These are phyloP conservation scores for Chalciporus sp. DNA, from an alignment of 1,284 basidiomycete genomes.

Conservation along the genomic window DNA sequence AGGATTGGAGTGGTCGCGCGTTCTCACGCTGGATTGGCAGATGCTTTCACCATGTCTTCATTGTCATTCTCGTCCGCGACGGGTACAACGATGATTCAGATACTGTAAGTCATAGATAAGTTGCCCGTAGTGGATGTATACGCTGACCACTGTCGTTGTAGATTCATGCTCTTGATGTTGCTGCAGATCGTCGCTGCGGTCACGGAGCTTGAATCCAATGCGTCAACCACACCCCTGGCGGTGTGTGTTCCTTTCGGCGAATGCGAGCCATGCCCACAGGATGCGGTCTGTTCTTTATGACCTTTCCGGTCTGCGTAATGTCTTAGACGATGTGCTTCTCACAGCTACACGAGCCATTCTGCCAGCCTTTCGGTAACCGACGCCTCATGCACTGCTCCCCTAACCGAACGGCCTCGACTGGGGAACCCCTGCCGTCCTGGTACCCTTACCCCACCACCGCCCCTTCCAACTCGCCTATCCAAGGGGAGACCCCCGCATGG, in stretches of 20 bases:
- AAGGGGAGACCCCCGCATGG: constrained; percentile 82
- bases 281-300: constrained; percentile 57
- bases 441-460: constrained; percentile 22
- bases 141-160: not conserved
- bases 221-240: constrained; percentile 4
- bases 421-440: constrained; percentile 16
- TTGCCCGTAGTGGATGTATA: not conserved
- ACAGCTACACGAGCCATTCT: constrained; percentile 84
- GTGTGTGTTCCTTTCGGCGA: constrained; percentile 74
- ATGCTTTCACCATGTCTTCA: constrained; percentile 13
- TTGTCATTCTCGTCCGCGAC: constrained; percentile 2
- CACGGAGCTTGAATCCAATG: constrained; percentile 2
- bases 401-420: constrained; percentile 20
- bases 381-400: constrained; percentile 80
- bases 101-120: constrained; percentile 13
- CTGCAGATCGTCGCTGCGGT: constrained; percentile 9
- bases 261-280: constrained; percentile 82
- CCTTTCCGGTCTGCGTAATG: not conserved
- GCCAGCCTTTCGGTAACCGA: constrained; percentile 89
- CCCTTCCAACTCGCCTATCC: constrained; percentile 21
- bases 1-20: not conserved
- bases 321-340: constrained; percentile 11
- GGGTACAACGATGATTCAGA: constrained; percentile 9
- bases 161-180: constrained; percentile 18
- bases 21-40: constrained; percentile 30